These are phyloP conservation scores for Balakata baccata DNA, from an alignment of 345 rosid genomes.

Conservation along the genomic window DNA sequence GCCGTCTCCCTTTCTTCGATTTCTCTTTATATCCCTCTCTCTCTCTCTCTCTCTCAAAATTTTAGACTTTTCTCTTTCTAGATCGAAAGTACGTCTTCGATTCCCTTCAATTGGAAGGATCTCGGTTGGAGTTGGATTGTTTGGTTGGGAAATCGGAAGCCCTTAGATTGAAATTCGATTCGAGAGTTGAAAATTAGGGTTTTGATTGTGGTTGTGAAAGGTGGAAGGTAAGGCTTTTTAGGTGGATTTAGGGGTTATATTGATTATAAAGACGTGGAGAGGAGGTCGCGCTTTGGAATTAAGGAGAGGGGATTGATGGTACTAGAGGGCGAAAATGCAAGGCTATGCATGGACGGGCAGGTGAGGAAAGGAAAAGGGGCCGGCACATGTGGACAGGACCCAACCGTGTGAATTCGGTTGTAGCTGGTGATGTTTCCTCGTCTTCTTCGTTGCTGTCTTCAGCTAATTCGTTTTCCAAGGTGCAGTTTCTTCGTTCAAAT, in stretches of 20 bases:
- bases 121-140: slow-evolving; percentile 33
- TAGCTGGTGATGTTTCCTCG: slow-evolving; percentile 11
- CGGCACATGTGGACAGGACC: slow-evolving; percentile 36
- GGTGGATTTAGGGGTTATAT: slow-evolving; percentile 21
- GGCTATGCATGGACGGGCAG: slow-evolving; percentile 58
- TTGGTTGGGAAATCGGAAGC: background rate
- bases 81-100: slow-evolving; percentile 16
- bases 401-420: slow-evolving; percentile 17
- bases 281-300: background rate
- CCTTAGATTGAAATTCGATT: background rate
- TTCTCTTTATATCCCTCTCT: no score
- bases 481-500: background rate
- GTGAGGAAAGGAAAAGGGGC: slow-evolving; percentile 25
- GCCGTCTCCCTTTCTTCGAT: slow-evolving; percentile 17
- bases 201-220: background rate
- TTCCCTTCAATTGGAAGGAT: slow-evolving; percentile 22
- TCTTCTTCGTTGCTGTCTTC: slow-evolving; percentile 38
- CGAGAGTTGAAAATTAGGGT: slow-evolving; percentile 34
- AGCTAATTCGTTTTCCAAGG: slow-evolving; percentile 39
- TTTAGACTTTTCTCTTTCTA: slow-evolving; percentile 16
- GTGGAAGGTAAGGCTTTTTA: slow-evolving; percentile 21
- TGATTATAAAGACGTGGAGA: background rate
- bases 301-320: slow-evolving; percentile 30
- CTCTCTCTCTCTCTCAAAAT: background rate
- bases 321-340: slow-evolving; percentile 34